Base-by-base conservation (phyloP, 805 yeast species). In the Pichia ethanolica region DNA sequence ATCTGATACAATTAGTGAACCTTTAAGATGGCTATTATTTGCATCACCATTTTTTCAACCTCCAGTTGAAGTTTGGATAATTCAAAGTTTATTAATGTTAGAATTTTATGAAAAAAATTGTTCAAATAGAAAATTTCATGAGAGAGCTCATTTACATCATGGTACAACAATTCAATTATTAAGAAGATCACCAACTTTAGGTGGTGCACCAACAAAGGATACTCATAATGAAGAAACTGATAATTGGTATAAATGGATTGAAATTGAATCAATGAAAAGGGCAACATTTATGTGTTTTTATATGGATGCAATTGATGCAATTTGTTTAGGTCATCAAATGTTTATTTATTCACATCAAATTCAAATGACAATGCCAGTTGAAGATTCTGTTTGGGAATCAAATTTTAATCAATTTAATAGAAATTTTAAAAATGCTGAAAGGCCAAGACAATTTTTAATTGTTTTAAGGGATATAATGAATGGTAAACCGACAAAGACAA, bases 81-180 rank as follows among this genome's bases (percentile, higher is more conserved):
- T 89, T 44, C 96, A 89, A 63, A 73, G 87, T 56, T 71, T 88
- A 53, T 64, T 85, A 48, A 62, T 89, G 53, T 63, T 89, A n/a
- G 96, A 88, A 60, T 81, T 82, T 67, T 82, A 80, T 60, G 96
- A 88, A 62, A 86, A 88, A 67, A 75, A 83, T 52, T 81, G 84
- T 56, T 71, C 88, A 0, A 75, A 78, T 42, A 69, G 96, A 57
- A 68, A 69, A 39, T 65, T 86, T 57, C 96, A 88, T 62, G 96
- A 88, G 66, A 67, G 96, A 44, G 86, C 88, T 0, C 91, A 84
- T 64, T 69, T 89, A 25, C 95, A 89, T 61, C 96, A 88, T 63
- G 96, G 93, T 5, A 84, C 95, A 0, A 81, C 90, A 0, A 81
- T 87, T 39, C 96, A 88, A 64, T 67, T 88, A 40, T 67, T 88